Percentiles rank a stretch among this genome's conserved stretches.
Evolutionary conservation across 306 rosid genomes (phyloP).

Genomic region (Erythrophleum fordii): DNA sequence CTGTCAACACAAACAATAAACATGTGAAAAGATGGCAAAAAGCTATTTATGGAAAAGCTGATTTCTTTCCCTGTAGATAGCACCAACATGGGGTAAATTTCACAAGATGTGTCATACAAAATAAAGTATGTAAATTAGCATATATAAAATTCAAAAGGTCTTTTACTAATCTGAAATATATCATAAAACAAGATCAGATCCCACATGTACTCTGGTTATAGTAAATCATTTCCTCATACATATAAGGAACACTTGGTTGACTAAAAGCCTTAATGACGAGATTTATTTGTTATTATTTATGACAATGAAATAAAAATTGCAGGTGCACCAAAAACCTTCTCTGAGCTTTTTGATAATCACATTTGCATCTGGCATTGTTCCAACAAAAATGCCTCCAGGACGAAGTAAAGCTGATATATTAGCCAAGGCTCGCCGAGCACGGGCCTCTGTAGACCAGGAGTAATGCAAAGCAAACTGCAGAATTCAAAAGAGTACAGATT

Average conservation of each 20-base stretch:
- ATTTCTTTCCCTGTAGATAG: not conserved
- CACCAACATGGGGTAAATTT: not conserved
- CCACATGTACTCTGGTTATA: not conserved
- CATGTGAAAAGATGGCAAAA: not conserved
- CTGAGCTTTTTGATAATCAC: slow-evolving; percentile 88
- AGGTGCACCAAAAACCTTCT: slow-evolving; percentile 64
- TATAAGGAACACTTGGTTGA: slow-evolving; percentile 4
- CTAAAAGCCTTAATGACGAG: not conserved
- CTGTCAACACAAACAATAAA: not conserved
- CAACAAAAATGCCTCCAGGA: slow-evolving; percentile 94
- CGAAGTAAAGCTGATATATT: slow-evolving; percentile 95
- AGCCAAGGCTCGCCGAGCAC: slow-evolving; percentile 91
- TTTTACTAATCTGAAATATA: not conserved
- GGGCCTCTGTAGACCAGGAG: slow-evolving; percentile 91
- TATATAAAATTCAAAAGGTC: not conserved
- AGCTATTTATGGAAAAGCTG: not conserved
- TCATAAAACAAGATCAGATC: slow-evolving; percentile 15
- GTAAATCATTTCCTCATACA: not conserved
- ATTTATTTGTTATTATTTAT: too few relatives aligned
- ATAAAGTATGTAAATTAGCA: too few relatives aligned
- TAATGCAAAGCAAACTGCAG: slow-evolving; percentile 36
- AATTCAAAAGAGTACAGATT: not conserved
- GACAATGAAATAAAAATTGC: not conserved
- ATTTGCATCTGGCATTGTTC: slow-evolving; percentile 99
- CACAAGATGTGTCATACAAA: too few relatives aligned